Evolutionary conservation across 257 asterid species (phyloP).

Genomic region (Solanum chiquidenum): DNA sequence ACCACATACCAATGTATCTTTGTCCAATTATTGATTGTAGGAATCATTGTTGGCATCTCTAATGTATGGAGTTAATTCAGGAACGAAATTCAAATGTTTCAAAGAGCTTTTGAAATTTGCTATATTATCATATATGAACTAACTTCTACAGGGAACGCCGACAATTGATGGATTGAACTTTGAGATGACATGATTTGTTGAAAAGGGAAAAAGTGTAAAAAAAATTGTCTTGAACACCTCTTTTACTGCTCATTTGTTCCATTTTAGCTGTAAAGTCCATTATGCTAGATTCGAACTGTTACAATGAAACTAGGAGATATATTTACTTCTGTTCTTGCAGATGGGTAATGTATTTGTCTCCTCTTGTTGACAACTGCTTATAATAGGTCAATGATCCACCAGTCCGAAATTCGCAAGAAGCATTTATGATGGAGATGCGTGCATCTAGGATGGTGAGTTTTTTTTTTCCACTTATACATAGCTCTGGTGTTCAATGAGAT

Average conservation of each 20-base stretch:
- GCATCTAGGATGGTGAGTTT: constrained; percentile 72
- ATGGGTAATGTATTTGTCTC: neutral
- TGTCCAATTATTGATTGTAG: neutral
- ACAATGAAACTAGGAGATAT: neutral
- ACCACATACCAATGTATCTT: neutral
- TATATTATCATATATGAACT: neutral
- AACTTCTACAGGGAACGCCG: neutral
- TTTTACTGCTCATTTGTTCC: neutral
- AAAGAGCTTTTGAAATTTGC: neutral
- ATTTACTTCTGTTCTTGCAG: neutral
- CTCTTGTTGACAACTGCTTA: neutral
- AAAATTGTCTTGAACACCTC: neutral
- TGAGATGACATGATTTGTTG: neutral
- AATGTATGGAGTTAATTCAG: neutral
- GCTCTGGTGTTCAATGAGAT: neutral
- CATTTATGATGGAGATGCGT: constrained; percentile 95
- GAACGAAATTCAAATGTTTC: neutral
- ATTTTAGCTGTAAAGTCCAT: neutral
- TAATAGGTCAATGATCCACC: constrained; percentile 43
- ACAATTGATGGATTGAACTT: neutral
- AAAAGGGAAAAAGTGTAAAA: neutral
- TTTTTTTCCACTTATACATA: neutral
- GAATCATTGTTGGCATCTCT: neutral
- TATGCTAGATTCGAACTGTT: neutral
- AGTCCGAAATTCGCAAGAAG: constrained; percentile 79